Evolutionary conservation across 1,139 yeast species (phyloP).

Genomic region (Wickerhamiella infanticola): DNA sequence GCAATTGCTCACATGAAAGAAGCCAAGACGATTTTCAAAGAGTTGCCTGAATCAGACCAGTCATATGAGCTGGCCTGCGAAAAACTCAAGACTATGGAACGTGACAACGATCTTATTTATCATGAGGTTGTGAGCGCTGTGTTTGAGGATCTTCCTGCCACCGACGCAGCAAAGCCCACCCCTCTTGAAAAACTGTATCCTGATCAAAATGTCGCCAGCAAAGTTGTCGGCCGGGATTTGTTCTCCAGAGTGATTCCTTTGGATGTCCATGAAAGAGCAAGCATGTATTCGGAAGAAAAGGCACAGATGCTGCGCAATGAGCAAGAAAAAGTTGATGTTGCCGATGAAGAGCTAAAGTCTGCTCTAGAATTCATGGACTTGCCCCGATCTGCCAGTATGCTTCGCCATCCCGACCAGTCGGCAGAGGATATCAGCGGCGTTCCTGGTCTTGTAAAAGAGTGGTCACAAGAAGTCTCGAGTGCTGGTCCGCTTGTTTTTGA

Average conservation of each 20-base stretch:
- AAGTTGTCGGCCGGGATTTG: conserved; percentile 38
- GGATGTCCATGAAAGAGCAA: conserved; percentile 71
- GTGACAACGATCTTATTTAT: conserved; percentile 82
- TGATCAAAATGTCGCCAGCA: conserved; percentile 34
- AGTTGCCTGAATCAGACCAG: conserved; percentile 6
- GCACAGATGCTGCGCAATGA: conserved; percentile 62
- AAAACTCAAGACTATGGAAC: conserved; percentile 37
- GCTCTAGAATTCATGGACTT: conserved; percentile 66
- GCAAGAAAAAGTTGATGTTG: conserved; percentile 59
- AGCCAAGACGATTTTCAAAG: conserved; percentile 24
- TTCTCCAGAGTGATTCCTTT: conserved; percentile 71
- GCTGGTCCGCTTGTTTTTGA: conserved; percentile 10
- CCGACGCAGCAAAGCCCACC: conserved; percentile 62
- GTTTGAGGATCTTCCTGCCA: conserved; percentile 43
- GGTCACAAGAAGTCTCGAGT: conserved; percentile 21
- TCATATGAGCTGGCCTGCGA: conserved; percentile 14
- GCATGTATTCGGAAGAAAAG: conserved; percentile 80
- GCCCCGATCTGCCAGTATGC: conserved; percentile 36
- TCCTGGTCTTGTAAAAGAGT: conserved; percentile 20
- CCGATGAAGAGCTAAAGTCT: conserved; percentile 64
- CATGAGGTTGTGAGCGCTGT: conserved; percentile 50
- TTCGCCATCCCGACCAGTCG: conserved; percentile 35
- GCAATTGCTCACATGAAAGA: conserved; percentile 54
- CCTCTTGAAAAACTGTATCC: conserved; percentile 40
- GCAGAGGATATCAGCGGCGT: conserved; percentile 7